phyloP scores from a whole-genome alignment of 768 basidiomycete genomes.

The Candolleomyces eurysporus region DNA sequence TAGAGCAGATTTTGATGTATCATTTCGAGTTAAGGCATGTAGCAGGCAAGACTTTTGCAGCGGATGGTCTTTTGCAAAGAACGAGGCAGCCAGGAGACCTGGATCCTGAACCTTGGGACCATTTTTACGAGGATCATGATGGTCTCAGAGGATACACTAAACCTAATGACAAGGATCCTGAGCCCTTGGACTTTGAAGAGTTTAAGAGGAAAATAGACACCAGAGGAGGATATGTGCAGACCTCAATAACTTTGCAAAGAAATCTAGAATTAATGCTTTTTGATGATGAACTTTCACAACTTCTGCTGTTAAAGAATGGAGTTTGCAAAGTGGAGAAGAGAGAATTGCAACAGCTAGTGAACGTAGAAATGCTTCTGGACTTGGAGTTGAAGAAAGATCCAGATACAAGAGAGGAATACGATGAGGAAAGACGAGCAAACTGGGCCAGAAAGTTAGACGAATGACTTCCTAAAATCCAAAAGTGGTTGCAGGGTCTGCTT shows the following conservation, averaged over 20 bases:
- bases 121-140: neutral
- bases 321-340: too few relatives aligned
- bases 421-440: neutral
- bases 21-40: constrained; percentile 11
- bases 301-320: too few relatives aligned
- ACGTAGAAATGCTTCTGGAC: neutral
- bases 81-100: constrained; percentile 2
- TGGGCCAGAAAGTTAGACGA: neutral
- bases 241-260: too few relatives aligned
- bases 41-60: constrained; percentile 12
- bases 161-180: constrained; percentile 3
- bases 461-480: neutral
- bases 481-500: neutral
- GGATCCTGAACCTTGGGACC: constrained; percentile 1
- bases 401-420: neutral
- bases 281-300: too few relatives aligned
- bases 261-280: too few relatives aligned
- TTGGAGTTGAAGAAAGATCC: constrained; percentile 4
- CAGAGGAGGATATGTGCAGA: constrained; percentile 6
- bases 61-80: constrained; percentile 19
- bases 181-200: constrained; percentile 6
- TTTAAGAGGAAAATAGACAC: constrained; percentile 4
- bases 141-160: constrained; percentile 4
- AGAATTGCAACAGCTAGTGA: too few relatives aligned
- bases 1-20: too few relatives aligned